Conservation (phyloP, 176 grass and related monocot genomes). For the Luzula sylvatica region DNA sequence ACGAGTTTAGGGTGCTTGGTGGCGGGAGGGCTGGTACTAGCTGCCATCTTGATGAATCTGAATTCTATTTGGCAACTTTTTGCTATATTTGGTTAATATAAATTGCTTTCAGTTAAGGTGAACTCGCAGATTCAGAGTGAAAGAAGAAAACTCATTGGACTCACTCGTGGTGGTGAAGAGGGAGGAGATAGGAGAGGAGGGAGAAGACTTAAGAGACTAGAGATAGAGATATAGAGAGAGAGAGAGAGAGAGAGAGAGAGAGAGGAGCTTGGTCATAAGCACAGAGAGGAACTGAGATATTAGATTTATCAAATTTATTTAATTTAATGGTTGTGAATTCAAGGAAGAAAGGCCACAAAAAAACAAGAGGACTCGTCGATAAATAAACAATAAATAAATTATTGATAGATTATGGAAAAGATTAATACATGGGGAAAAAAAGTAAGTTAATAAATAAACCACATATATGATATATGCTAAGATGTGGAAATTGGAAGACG, state of each 20-base stretch:
- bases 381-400: neutral
- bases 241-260: neutral
- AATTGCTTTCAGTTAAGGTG: too few species aligned
- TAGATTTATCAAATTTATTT: neutral
- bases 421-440: neutral
- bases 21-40: neutral
- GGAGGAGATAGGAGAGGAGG: neutral
- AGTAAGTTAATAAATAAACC: neutral
- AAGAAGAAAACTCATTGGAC: neutral
- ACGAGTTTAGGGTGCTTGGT: conserved; percentile 7
- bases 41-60: too few species aligned
- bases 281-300: too few species aligned
- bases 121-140: too few species aligned
- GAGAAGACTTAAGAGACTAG: neutral
- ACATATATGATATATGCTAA: too few species aligned
- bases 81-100: too few species aligned
- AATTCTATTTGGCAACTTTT: too few species aligned
- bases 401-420: too few species aligned
- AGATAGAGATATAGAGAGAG: too few species aligned
- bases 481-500: too few species aligned
- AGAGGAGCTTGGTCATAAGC: too few species aligned
- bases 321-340: neutral
- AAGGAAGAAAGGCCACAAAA: neutral
- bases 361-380: neutral
- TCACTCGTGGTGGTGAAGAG: conserved; percentile 1